Evolutionary conservation across 495 filamentous ascomycete species (phyloP), one percentile per base, ranked within the genome.

Genomic region (Hypoxylon lienhwacheense): DNA sequence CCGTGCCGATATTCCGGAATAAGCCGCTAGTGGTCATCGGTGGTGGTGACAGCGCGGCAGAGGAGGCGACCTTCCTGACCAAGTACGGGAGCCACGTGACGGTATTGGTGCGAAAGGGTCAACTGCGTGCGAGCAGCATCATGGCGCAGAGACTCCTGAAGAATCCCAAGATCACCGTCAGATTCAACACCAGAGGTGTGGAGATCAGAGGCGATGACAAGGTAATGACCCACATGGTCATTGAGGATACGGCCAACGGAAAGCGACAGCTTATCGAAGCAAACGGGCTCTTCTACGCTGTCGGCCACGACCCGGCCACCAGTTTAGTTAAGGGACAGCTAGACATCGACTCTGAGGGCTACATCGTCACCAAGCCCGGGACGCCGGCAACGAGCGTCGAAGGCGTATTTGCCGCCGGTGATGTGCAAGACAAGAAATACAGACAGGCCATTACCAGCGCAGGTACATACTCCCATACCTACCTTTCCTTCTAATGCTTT

Each of bases 401-500:
- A 68, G 93, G 93, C 64, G 89, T 99, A 6, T 99, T 97, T 70
- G 93, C 93, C 42, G 92, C 91, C 34, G 93, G 93, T 41, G 93
- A 99, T 66, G 93, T 99, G 14, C 95, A 97, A 76, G 95, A 99
- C 68, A 97, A 97, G 83, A 85, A 87, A 63, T 99, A 99, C 72
- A 81, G 95, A 67, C 93, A 98, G 76, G 93, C 93, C 47, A 91
- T 98, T 63, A 98, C 93, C 42, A 96, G 90, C 77, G 93, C 93
- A 64, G 92, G 92, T 91, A 83, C 61, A 86, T 81, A n/a, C n/a
- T n/a, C n/a, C 55, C 36, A 19, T 17, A 16, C 24, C 7, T 19
- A 41, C 25, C 41, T 2, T 10, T 29, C 21, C 22, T 21, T 14
- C 37, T 10, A 7, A 16, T 45, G 25, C 12, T 31, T 10, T 34